A percentile compares a stretch with the other conserved stretches of the same genome.
Evolutionary conservation across 495 filamentous ascomycete genomes (phyloP).

Genomic region (Penicillium riverlandense): DNA sequence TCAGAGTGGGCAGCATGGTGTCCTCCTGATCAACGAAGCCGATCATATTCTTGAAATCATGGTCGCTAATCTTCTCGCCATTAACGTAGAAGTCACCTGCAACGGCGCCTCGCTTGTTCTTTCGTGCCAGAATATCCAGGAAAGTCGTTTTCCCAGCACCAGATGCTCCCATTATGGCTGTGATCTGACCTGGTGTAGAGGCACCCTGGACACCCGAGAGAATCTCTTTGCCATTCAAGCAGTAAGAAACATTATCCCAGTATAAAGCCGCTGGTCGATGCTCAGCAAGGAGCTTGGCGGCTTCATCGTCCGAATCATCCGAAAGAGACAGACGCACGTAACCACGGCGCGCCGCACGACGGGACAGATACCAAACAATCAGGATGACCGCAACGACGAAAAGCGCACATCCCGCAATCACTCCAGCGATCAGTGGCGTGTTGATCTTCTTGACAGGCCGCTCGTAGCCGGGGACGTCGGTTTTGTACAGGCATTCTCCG

Average conservation of each 20-base stretch:
- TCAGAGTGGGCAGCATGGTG: constrained; percentile 93
- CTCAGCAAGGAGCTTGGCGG: constrained; percentile 75
- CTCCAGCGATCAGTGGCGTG: constrained; percentile 88
- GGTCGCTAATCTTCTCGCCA: constrained; percentile 78
- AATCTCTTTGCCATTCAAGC: constrained; percentile 81
- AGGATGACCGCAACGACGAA: constrained; percentile 84
- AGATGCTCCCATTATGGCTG: constrained; percentile 97
- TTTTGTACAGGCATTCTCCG: constrained; percentile 88
- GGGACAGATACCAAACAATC: constrained; percentile 80
- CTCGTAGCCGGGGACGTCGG: constrained; percentile 85
- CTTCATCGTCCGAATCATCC: constrained; percentile 88
- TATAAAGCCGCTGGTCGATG: constrained; percentile 85
- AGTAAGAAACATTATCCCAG: constrained; percentile 84
- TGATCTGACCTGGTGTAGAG: constrained; percentile 82
- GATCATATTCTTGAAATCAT: constrained; percentile 82
- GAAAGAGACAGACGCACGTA: constrained; percentile 69
- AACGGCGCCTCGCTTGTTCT: constrained; percentile 86
- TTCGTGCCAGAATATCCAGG: constrained; percentile 90
- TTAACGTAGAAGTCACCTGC: constrained; percentile 88
- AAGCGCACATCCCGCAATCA: constrained; percentile 79
- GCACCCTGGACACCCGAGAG: constrained; percentile 73
- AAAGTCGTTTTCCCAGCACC: constrained; percentile 98
- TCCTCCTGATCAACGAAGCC: constrained; percentile 99
- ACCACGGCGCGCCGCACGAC: constrained; percentile 53
- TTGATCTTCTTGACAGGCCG: constrained; percentile 92